Evolutionary conservation across 768 basidiomycete species (phyloP), one percentile per base, ranked within the genome.

Genomic region (Suillus occidentalis): DNA sequence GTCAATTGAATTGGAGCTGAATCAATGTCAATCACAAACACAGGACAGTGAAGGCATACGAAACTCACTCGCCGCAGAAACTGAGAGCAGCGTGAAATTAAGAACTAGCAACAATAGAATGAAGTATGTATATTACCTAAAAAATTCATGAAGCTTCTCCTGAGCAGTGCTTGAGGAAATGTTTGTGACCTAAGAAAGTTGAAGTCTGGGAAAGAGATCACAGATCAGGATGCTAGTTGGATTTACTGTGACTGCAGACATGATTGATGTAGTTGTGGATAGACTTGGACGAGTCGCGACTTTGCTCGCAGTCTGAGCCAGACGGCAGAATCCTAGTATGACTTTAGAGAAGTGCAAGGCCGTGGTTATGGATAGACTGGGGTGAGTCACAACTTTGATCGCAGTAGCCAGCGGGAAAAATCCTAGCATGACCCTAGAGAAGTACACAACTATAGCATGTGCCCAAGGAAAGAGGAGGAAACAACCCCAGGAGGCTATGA

Each of bases 41-140:
- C 25, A 16, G 22, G n/a, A 50, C 0, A 31, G 37, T 18, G 9
- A 6, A 4, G 37, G 10, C 39, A 20, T 6, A 34, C 14, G 28
- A 18, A 5, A 72, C 85, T 72, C 72, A 89, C 89, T 86, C 90
- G 80, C 95, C 95, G 73, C 95, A 97, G 79, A 97, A 97, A 3
- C 91, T 92, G 62, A 47, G 66, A 9, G 40, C 42, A 42, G 36
- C 59, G 59, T 60, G 61, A 66, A 60, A 22, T 42, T 64, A 57
- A 36, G 63, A 39, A 45, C 60, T 31, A 25, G 45, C 13, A 31
- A 25, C 47, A 64, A 60, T 62, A 60, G 37, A 40, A n/a, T 37
- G 59, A 28, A 47, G 20, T 63, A 10, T 31, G 34, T 53, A 18
- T 50, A 87, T 53, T 81, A 92, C 91, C 87, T 84, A 81, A 95